Conservation (phyloP, 805 yeast genomes). For the Yarrowia sp. region DNA sequence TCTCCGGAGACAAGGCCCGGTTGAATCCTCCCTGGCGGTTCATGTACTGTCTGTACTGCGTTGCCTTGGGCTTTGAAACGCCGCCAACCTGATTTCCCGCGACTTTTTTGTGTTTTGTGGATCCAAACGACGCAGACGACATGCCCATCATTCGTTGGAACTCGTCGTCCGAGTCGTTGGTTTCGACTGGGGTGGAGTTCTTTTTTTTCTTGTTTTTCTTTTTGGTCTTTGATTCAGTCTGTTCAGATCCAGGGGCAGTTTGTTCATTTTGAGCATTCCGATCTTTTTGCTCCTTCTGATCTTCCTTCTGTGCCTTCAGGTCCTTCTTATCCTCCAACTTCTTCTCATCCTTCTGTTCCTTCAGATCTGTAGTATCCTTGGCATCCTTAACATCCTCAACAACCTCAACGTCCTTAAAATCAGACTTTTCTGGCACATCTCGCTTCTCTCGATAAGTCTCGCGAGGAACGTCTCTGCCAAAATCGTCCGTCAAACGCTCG, state of each 20-base stretch:
- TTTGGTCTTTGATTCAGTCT: not conserved
- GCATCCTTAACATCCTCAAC: no score
- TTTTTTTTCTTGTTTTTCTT: not conserved
- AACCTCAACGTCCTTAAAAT: no score
- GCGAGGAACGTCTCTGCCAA: conserved; percentile 8
- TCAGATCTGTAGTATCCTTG: no score
- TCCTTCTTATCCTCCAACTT: not conserved
- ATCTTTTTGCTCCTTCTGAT: not conserved
- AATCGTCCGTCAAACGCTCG: not conserved
- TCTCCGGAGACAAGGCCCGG: conserved; percentile 41
- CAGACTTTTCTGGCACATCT: no score
- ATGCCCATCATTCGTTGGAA: conserved; percentile 48
- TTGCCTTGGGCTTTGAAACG: conserved; percentile 37
- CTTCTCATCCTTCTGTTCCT: not conserved
- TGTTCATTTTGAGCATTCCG: no score
- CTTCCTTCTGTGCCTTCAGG: no score
- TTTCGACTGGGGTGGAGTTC: not conserved
- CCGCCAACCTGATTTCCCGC: conserved; percentile 40
- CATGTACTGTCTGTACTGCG: conserved; percentile 46
- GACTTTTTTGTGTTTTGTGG: conserved; percentile 45
- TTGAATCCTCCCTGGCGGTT: conserved; percentile 44
- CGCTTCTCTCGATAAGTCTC: not conserved
- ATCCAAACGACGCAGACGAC: conserved; percentile 41
- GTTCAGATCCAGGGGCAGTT: not conserved
- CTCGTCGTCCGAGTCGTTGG: conserved; percentile 31